Evolutionary conservation across 805 yeast genomes (phyloP).

Genomic region (Huiozyma naganishii): DNA sequence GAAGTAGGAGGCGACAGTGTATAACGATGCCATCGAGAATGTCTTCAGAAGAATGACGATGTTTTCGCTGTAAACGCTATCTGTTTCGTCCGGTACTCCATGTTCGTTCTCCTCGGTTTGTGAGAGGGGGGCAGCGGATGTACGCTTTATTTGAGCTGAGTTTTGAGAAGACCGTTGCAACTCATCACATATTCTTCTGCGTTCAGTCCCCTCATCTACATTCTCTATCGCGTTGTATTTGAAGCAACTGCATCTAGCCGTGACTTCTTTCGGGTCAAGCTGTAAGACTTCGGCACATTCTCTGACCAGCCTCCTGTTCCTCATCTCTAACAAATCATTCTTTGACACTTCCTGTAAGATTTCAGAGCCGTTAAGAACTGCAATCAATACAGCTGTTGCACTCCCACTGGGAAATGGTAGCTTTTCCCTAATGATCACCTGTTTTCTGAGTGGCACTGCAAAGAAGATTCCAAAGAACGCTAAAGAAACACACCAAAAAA

Average conservation of each 20-base stretch:
- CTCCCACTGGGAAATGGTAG: slow-evolving; percentile 90
- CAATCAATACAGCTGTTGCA: slow-evolving; percentile 88
- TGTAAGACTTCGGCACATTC: slow-evolving; percentile 20
- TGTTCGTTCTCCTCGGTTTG: neutral
- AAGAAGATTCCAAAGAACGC: slow-evolving; percentile 94
- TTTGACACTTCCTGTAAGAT: slow-evolving; percentile 29
- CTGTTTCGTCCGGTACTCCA: too few species aligned
- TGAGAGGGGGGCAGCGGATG: neutral
- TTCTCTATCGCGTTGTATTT: slow-evolving; percentile 8
- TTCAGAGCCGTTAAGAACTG: slow-evolving; percentile 71
- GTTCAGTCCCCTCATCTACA: slow-evolving; percentile 9
- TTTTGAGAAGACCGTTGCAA: neutral
- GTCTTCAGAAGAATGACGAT: slow-evolving; percentile 49
- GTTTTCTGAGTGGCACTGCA: slow-evolving; percentile 79
- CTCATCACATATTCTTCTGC: neutral
- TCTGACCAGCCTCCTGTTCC: slow-evolving; percentile 14
- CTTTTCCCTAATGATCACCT: slow-evolving; percentile 79
- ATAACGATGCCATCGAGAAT: slow-evolving; percentile 56
- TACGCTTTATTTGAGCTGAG: neutral
- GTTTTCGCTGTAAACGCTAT: slow-evolving; percentile 32
- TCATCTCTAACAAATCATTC: slow-evolving; percentile 27
- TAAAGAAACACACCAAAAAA: slow-evolving; percentile 76
- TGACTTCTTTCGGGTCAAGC: slow-evolving; percentile 7
- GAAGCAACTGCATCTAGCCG: slow-evolving; percentile 1
- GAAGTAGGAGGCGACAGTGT: slow-evolving; percentile 64